phyloP scores from a whole-genome alignment of 495 filamentous ascomycete genomes.

The Cladorrhinum samala region DNA sequence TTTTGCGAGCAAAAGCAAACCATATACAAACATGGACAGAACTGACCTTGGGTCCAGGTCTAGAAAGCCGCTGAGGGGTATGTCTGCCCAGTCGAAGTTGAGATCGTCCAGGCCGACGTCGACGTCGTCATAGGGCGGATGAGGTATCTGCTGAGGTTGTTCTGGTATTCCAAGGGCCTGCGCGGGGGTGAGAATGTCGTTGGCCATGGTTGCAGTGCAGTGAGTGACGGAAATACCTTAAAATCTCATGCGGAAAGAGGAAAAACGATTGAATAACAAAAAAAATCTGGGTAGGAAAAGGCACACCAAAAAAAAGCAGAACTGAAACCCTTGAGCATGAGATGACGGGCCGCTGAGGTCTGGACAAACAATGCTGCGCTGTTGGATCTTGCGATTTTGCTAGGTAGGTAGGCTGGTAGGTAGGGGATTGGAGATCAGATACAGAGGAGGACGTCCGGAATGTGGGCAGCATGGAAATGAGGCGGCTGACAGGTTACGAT shows the following conservation, averaged over 20 bases:
- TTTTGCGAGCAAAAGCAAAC: too few relatives aligned
- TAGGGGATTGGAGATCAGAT: neutral
- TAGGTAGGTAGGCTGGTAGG: neutral
- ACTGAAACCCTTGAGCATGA: neutral
- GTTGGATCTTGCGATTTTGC: too few relatives aligned
- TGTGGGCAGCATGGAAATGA: neutral
- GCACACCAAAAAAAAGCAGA: neutral
- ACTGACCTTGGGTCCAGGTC: too few relatives aligned
- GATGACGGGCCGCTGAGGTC: too few relatives aligned
- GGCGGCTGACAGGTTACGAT: neutral
- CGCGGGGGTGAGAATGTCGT: neutral
- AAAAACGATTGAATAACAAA: neutral
- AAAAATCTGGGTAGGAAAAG: neutral
- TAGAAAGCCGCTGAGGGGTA: too few relatives aligned
- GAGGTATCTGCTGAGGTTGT: too few relatives aligned
- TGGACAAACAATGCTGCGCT: too few relatives aligned
- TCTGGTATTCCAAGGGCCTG: too few relatives aligned
- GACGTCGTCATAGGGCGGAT: too few relatives aligned
- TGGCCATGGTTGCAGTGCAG: neutral
- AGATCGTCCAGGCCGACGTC: too few relatives aligned
- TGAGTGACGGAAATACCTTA: neutral
- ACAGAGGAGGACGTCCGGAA: slow-evolving; percentile 1
- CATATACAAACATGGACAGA: too few relatives aligned
- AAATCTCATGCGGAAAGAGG: neutral
- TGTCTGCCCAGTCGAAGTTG: too few relatives aligned